Base-by-base conservation (phyloP, 179 eudicot genomes). In the Pouteria campechiana region DNA sequence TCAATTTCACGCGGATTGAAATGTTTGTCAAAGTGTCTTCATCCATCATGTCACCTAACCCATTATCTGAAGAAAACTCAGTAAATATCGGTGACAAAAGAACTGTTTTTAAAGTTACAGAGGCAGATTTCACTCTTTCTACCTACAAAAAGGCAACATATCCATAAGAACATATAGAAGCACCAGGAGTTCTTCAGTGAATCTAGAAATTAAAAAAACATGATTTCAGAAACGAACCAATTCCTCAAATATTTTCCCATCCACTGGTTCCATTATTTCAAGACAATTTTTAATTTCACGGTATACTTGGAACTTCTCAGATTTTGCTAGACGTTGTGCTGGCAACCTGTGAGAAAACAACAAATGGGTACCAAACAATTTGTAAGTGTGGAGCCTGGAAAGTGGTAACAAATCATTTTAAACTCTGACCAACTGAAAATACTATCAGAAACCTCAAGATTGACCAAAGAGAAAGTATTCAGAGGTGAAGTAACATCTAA, bases 11-110 rank as follows among this genome's bases (percentile, higher is more conserved):
- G 14, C 77, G 75, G 47, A 86, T 60, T 20, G 95, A 81, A 33
- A 52, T 73, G 58, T 43, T 72, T 20, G 80, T 75, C 36, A 70
- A 52, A 52, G 78, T 70, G 73, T 86, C 93, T 68, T 85, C 95
- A 32, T 85, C 97, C 98, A 85, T 89, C 97, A 81, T 72, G 65
- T 90, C 95, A 32, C 57, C 58, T 28, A 76, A 37, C 21, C 87
- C 94, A 65, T 76, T 78, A 54, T 86, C 95, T 58, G 79, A 70
- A 61, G 55, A 49, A 45, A 70, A 62, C 63, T 79, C 95, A 42
- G 90, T 72, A 74, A 86, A 90, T 44, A 66, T 70, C 29, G 83
- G 95, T 32, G 85, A 78, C 13, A 67, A 69, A 61, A 85, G 95
- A 79, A 70, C 74, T 62, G 73, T 72, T 61, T 72, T 82, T 45